Evolutionary conservation across 2,329 filamentous ascomycete genomes (phyloP), one percentile per base, ranked within the genome.

Genomic region (Talaromyces islandicus): DNA sequence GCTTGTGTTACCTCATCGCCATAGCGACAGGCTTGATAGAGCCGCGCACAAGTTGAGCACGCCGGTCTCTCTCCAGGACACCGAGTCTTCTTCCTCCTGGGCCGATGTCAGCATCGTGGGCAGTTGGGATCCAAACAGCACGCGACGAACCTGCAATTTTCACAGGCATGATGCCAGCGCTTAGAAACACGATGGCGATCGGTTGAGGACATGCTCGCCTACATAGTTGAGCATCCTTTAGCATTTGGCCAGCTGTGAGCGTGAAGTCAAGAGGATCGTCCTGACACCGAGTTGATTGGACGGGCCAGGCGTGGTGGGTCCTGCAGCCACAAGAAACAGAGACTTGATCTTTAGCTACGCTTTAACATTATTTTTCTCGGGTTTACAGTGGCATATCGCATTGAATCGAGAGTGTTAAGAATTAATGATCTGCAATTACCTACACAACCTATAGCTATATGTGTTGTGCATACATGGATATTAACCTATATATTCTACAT

Each of bases 61-160:
- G 62, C 30, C 7, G 65, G 65, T 41, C 57, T 64, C 38, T 67
- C 63, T n/a, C 65, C 65, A 17, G 65, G 65, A 58, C 65, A 67
- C 19, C 65, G 63, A 19, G 61, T 64, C 59, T 67, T 67, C 56
- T 67, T 67, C 38, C 61, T 53, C 60, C 65, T 67, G 9, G 5
- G 25, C 38, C 25, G 48, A 54, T 38, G 29, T 63, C 27, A 56
- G 51, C 35, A 55, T 58, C 29, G 27, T n/a, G n/a, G 24, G 14
- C 21, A n/a, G 24, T 12, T n/a, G 24, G 14, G 24, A 54, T 43
- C 27, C 19, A 46, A 24, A 17, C 17, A 52, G 25, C 25, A 9
- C 12, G 64, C 55, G 75, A 53, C 58, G 17, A 10, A 62, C 57
- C 56, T 54, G 58, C 62, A 64, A 50, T 62, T 60, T 9, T 59